Percentiles rank a stretch among this genome's conserved stretches.
These are phyloP conservation scores for Agapanthus africanus DNA, from an alignment of 106 monocot genomes.

Conservation along the genomic window DNA sequence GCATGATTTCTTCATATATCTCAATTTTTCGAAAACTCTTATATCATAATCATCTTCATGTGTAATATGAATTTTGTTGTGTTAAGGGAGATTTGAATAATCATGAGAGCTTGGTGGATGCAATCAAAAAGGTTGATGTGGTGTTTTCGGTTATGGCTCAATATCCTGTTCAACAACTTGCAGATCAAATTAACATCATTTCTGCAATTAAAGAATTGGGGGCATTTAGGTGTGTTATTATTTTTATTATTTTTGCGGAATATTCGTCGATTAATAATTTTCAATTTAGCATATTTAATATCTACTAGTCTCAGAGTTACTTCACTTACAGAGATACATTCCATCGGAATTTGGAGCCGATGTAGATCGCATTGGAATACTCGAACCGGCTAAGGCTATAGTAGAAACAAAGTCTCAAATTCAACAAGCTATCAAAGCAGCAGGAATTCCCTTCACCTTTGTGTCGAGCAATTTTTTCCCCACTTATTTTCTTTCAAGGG, in stretches of 20 bases:
- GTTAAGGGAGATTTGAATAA: not conserved
- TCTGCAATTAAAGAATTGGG: constrained; percentile 10
- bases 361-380: constrained; percentile 18
- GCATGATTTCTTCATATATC: too few relatives aligned
- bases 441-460: constrained; percentile 27
- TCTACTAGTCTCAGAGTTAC: constrained; percentile 22
- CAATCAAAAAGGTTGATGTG: too few relatives aligned
- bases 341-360: too few relatives aligned
- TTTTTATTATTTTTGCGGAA: too few relatives aligned
- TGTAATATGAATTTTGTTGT: too few relatives aligned
- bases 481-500: constrained; percentile 9
- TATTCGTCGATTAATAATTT: too few relatives aligned
- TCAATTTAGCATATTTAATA: not conserved
- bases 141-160: too few relatives aligned
- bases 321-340: too few relatives aligned
- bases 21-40: too few relatives aligned
- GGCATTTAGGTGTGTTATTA: constrained; percentile 2
- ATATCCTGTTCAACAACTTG: too few relatives aligned
- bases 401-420: constrained; percentile 22
- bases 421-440: constrained; percentile 14
- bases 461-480: constrained; percentile 15
- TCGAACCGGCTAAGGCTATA: constrained; percentile 20
- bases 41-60: too few relatives aligned
- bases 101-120: too few relatives aligned
- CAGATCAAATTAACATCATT: not conserved